Base-by-base conservation (phyloP, 1,139 yeast genomes). In the Blastobotrys proliferans region DNA sequence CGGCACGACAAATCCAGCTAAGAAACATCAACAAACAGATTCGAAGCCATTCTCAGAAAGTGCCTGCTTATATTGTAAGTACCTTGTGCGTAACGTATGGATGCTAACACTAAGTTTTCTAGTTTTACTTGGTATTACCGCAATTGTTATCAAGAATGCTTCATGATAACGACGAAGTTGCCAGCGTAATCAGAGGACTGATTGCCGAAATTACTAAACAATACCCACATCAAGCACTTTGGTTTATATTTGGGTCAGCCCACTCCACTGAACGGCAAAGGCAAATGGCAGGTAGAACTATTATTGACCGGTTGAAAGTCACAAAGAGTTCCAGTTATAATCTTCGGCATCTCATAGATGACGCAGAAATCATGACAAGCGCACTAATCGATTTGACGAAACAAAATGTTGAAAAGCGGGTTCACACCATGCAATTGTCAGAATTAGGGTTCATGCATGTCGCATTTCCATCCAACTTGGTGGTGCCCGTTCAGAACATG, bases 51-150 rank as follows among this genome's bases (percentile, higher is more conserved):
- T 62, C 76, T 32, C 63, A 66, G 1, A 66, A 67, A 29, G 76
- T 82, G 14, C 70, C 80, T 2, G 69, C 72, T 17, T 81, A 81
- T 41, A 70, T 86, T 20, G 68, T 69, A 25, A 68, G 59, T 72
- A 8, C 18, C 3, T 20, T 20, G 11, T 5, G 10, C n/a, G n/a
- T n/a, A n/a, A n/a, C n/a, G n/a, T 19, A 3, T 61, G 63, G 13
- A 67, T 64, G 8, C 10, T 8, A 22, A 35, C 18, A 35, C 11
- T 72, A 82, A 1, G 72, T 68, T 2, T 77, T 75, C 53, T 80
- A 79, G 38, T 86, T 96, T 83, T 90, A 85, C 58, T 74, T 92
- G 1, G 94, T 90, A 0, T 69, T 92, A 22, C 85, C 97, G 0
- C 97, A 92, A 61, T 65, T 94, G 29, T 65, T 92, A 11, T 87